Evolutionary conservation across 345 rosid genomes (phyloP), one percentile per base, ranked within the genome.

Genomic region (Carallia brachiata): DNA sequence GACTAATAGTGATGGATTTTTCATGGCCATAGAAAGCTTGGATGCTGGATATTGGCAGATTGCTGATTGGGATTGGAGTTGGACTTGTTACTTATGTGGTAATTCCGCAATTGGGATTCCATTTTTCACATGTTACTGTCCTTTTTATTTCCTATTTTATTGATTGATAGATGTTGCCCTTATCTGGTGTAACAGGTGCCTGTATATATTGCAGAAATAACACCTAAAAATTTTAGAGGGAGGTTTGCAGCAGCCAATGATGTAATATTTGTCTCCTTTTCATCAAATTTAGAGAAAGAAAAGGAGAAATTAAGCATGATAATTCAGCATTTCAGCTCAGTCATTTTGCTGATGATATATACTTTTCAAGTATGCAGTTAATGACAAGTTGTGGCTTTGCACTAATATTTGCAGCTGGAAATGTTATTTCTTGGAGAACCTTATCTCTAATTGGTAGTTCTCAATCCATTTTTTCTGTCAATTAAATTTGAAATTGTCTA

Each of bases 81-180:
- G 87, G 83, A 18, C 52, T 84, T 54, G 52, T 66, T 36, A 55
- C 55, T 67, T 86, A 86, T 71, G 80, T 66, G 86, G 84, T 85
- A 81, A 66, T 6, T 75, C 28, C 15, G 3, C 17, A 37, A 4
- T 17, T 37, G n/a, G 9, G 6, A 48, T 18, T 17, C 2, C 55
- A 65, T 31, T 28, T 31, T 52, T 48, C 4, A 55, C 15, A 18
- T 19, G 30, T 36, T 13, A 30, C 17, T 17, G 7, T 61, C 8
- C 13, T 10, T 40, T 40, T 12, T 6, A 37, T 8, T 39, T 7
- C 47, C 4, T 7, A 40, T 40, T 40, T 9, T 40, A 40, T 40
- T 10, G 48, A 10, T 40, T 31, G 19, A 17, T 4, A 31, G 34
- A 15, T 6, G 32, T 5, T 31, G 18, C 19, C 6, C 50, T 65